Evolutionary conservation across 768 basidiomycete species (phyloP).

Genomic region (Leccinum boreale): DNA sequence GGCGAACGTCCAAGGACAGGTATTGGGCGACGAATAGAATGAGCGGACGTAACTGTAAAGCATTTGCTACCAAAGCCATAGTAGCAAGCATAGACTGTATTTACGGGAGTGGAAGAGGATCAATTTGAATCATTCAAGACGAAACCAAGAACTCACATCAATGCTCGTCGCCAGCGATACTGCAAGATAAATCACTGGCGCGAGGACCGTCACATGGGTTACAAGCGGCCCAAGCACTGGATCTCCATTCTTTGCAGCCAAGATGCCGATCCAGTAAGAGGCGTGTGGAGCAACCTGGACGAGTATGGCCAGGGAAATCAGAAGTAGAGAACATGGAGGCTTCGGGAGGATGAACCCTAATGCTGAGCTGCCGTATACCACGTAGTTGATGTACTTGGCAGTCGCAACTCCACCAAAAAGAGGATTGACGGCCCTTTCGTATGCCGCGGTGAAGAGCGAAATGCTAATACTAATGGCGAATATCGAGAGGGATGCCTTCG

Average conservation of each 20-base stretch:
- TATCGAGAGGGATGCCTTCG: slow-evolving; percentile 22
- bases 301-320: slow-evolving; percentile 36
- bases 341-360: slow-evolving; percentile 32
- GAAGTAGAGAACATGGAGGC: slow-evolving; percentile 22
- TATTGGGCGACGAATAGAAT: slow-evolving; percentile 9
- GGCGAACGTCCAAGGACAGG: slow-evolving; percentile 20
- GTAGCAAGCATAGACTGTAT: slow-evolving; percentile 22
- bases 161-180: slow-evolving; percentile 43
- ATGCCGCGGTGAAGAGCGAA: slow-evolving; percentile 59
- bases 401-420: slow-evolving; percentile 65
- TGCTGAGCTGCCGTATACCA: slow-evolving; percentile 36
- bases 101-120: not conserved
- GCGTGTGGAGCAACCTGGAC: slow-evolving; percentile 53
- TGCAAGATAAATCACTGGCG: slow-evolving; percentile 53
- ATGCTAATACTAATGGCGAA: slow-evolving; percentile 32
- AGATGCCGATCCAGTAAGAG: slow-evolving; percentile 64
- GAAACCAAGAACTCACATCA: slow-evolving; percentile 33
- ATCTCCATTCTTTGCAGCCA: slow-evolving; percentile 51
- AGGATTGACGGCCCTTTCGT: slow-evolving; percentile 63
- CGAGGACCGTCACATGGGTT: slow-evolving; percentile 55
- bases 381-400: slow-evolving; percentile 42
- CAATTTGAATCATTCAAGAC: not conserved
- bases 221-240: slow-evolving; percentile 56
- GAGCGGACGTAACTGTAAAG: slow-evolving; percentile 25
- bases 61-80: slow-evolving; percentile 24